Conservation (phyloP, 768 basidiomycete genomes). For the Lentinula sp. region DNA sequence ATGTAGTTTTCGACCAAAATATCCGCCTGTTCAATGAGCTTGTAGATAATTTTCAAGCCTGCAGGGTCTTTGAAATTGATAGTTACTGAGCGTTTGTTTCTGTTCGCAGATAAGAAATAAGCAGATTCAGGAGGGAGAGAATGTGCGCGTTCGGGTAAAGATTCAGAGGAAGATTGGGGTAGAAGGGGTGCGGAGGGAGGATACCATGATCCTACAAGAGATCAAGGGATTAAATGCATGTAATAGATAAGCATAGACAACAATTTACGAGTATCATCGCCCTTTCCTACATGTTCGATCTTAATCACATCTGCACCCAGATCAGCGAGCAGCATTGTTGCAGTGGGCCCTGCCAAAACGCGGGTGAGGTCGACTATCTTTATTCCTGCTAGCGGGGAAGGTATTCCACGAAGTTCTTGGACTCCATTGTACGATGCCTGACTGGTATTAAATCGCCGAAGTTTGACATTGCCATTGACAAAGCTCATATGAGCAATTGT, state of each 20-base stretch:
- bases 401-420: conserved; percentile 37
- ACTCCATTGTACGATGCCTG: neutral
- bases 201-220: conserved; percentile 50
- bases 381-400: conserved; percentile 75
- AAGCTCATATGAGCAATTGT: neutral
- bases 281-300: conserved; percentile 72
- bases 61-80: conserved; percentile 80
- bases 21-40: conserved; percentile 69
- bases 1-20: conserved; percentile 88
- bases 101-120: conserved; percentile 85
- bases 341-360: conserved; percentile 84
- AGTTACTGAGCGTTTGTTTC: conserved; percentile 86
- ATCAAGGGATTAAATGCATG: neutral
- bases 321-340: conserved; percentile 93
- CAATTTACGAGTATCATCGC: conserved; percentile 78
- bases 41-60: conserved; percentile 70
- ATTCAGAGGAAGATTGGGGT: conserved; percentile 12
- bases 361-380: conserved; percentile 86
- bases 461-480: too few species aligned
- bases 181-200: conserved; percentile 54
- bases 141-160: conserved; percentile 43
- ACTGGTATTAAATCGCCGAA: neutral
- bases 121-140: conserved; percentile 87
- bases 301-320: conserved; percentile 92
- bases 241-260: conserved; percentile 3